Evolutionary conservation across 495 filamentous ascomycete species (phyloP).

Genomic region (Aspergillus incahuasiensis): DNA sequence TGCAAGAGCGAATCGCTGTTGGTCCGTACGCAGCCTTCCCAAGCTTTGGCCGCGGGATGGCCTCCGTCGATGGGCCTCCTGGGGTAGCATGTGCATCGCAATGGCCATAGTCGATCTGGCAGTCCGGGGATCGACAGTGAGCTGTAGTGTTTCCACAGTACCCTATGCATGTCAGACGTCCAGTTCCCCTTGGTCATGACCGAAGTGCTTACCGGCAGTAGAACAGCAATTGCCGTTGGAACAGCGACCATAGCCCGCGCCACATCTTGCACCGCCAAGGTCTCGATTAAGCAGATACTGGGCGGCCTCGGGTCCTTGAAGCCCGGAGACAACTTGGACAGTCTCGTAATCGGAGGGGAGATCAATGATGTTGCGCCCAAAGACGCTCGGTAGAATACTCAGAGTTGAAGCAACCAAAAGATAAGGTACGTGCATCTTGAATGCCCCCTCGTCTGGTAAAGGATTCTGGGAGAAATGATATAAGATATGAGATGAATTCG

Average conservation of each 20-base stretch:
- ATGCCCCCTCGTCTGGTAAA: conserved; percentile 11
- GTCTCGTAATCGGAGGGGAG: conserved; percentile 5
- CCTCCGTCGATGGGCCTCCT: conserved; percentile 53
- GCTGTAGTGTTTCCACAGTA: conserved; percentile 57
- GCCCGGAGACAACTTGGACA: not conserved
- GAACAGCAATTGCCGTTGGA: conserved; percentile 60
- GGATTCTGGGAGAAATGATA: conserved; percentile 20
- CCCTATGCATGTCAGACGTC: conserved; percentile 26
- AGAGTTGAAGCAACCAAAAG: conserved; percentile 14
- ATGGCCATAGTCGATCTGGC: conserved; percentile 60
- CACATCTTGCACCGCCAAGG: conserved; percentile 30
- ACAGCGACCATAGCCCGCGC: conserved; percentile 46
- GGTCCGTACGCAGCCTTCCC: conserved; percentile 58
- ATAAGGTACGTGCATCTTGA: conserved; percentile 26
- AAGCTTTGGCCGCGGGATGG: conserved; percentile 53
- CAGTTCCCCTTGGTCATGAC: not conserved
- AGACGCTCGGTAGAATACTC: conserved; percentile 10
- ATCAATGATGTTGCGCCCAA: conserved; percentile 15
- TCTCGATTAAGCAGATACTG: conserved; percentile 17
- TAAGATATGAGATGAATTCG: conserved; percentile 21
- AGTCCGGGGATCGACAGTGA: conserved; percentile 67
- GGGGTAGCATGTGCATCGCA: conserved; percentile 69
- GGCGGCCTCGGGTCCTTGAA: not conserved
- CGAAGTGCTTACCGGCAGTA: conserved; percentile 46
- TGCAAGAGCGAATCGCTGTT: conserved; percentile 62